phyloP scores from a whole-genome alignment of 2,329 filamentous ascomycete species.

The Aspergillus alliaceus region DNA sequence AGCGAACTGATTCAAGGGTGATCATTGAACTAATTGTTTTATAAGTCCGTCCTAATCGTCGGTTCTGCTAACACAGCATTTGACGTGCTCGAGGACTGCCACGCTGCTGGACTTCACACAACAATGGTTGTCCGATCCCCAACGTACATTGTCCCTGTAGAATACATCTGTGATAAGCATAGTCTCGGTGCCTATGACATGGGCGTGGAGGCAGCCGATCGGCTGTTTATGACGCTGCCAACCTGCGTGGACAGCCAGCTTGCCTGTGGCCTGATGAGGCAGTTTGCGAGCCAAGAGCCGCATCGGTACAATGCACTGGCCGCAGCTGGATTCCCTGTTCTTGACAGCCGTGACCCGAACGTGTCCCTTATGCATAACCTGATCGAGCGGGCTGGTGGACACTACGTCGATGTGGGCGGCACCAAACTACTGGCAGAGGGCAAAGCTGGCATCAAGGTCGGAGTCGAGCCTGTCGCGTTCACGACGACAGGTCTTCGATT shows the following conservation, averaged over 20 bases:
- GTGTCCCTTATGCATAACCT: constrained; percentile 31
- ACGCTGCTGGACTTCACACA: constrained; percentile 39
- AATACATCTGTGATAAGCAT: constrained; percentile 21
- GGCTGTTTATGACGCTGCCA: constrained; percentile 9
- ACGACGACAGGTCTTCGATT: constrained; percentile 33
- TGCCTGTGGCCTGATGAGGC: constrained; percentile 17
- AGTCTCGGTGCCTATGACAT: constrained; percentile 29
- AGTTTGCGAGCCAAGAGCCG: constrained; percentile 30
- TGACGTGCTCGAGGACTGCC: constrained; percentile 50
- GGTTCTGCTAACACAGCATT: constrained; percentile 51
- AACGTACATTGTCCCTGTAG: constrained; percentile 33
- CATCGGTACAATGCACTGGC: constrained; percentile 35
- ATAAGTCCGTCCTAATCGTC: constrained; percentile 46
- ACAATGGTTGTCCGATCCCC: constrained; percentile 48
- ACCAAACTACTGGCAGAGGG: constrained; percentile 33
- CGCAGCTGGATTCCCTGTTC: constrained; percentile 38
- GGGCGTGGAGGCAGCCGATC: constrained; percentile 15
- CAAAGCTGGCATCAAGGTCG: constrained; percentile 29
- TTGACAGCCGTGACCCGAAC: constrained; percentile 28
- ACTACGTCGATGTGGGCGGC: constrained; percentile 43
- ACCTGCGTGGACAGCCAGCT: constrained; percentile 13
- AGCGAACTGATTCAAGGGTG: too few species aligned
- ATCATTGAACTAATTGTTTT: neutral
- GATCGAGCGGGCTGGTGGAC: constrained; percentile 41
- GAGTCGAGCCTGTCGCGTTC: constrained; percentile 32